Conservation (phyloP, 495 filamentous ascomycete genomes). For the Penicillium parvum region DNA sequence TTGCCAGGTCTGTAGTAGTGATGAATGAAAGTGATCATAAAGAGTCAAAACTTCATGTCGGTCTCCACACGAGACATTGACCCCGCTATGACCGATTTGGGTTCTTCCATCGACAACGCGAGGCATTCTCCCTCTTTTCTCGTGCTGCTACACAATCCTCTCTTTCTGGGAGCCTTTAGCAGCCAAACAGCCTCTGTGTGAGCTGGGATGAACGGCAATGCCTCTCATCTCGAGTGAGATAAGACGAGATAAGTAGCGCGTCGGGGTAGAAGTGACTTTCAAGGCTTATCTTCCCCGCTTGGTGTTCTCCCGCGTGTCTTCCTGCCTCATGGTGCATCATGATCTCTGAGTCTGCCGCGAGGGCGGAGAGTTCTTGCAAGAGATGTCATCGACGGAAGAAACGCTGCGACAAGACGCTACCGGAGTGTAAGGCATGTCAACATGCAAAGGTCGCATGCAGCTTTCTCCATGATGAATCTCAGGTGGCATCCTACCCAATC, state of each 20-base stretch:
- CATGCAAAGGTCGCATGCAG: slow-evolving; percentile 32
- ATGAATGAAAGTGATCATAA: too few relatives aligned
- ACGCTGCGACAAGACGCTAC: slow-evolving; percentile 32
- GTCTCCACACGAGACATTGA: too few relatives aligned
- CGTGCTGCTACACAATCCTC: too few relatives aligned
- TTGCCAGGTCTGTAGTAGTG: too few relatives aligned
- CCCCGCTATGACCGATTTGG: too few relatives aligned
- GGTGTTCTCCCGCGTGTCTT: neutral
- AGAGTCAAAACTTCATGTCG: too few relatives aligned
- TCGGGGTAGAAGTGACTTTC: neutral
- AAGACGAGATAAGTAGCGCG: neutral
- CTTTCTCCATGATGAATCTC: slow-evolving; percentile 32
- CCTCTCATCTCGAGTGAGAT: too few relatives aligned
- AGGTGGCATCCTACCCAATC: slow-evolving; percentile 34
- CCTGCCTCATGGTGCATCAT: neutral
- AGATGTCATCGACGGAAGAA: slow-evolving; percentile 37
- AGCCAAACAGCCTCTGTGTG: too few relatives aligned
- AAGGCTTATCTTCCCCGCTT: slow-evolving; percentile 11
- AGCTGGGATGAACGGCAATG: too few relatives aligned
- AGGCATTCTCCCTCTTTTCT: too few relatives aligned
- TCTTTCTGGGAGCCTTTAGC: too few relatives aligned
- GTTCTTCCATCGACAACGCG: too few relatives aligned
- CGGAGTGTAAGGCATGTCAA: slow-evolving; percentile 31
- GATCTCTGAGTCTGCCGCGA: slow-evolving; percentile 11
- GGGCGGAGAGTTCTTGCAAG: slow-evolving; percentile 27